These are phyloP conservation scores for Ophiostoma triangulosporum DNA, from an alignment of 2,329 filamentous ascomycete genomes.

Conservation along the genomic window DNA sequence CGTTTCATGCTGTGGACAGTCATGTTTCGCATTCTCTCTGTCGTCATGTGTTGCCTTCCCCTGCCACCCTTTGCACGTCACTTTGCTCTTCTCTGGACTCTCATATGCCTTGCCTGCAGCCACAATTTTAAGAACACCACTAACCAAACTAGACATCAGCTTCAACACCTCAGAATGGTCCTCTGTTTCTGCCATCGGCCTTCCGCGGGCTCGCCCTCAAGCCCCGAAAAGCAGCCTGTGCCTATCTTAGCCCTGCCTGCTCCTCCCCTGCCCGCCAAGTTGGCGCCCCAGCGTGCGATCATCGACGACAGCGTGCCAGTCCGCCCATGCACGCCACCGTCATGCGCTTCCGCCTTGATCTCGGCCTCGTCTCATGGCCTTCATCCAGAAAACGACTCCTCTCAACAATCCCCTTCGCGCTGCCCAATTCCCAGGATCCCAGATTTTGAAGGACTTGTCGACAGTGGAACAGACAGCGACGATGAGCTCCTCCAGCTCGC, in stretches of 20 bases:
- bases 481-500: slow-evolving; percentile 18
- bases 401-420: background rate
- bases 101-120: background rate
- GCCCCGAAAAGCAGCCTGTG: background rate
- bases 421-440: slow-evolving; percentile 9
- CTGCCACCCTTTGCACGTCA: background rate
- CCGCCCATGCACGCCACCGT: background rate
- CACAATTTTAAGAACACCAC: too few species aligned
- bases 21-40: background rate
- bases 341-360: background rate
- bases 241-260: background rate
- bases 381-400: background rate
- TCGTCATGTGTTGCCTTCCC: background rate
- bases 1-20: background rate
- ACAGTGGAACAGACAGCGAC: slow-evolving; percentile 29
- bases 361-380: background rate
- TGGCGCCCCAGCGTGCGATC: background rate
- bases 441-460: slow-evolving; percentile 16
- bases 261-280: background rate
- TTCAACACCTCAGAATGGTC: slow-evolving; percentile 5
- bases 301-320: background rate
- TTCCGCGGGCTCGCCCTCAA: slow-evolving; percentile 1
- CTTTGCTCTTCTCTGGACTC: background rate
- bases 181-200: slow-evolving; percentile 13
- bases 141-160: background rate